Evolutionary conservation across 2,329 filamentous ascomycete genomes (phyloP), one percentile per base, ranked within the genome.

Genomic region (Exophiala bonariae): DNA sequence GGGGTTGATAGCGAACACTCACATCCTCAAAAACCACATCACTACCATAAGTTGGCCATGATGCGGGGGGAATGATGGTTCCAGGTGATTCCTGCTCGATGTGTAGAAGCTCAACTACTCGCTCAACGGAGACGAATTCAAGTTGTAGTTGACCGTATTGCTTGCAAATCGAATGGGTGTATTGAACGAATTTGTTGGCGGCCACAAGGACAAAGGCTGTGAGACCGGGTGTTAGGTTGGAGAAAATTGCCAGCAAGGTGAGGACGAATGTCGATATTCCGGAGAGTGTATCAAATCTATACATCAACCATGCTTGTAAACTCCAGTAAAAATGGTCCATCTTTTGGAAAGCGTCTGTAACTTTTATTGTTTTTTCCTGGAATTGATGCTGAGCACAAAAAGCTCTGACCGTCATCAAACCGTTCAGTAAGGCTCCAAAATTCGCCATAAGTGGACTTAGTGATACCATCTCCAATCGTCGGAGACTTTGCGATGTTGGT

Each of bases 261-360:
- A 96, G 71, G 1, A 82, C 69, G 49, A 92, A 86, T 0, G 87
- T 89, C 6, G 88, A 88, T 3, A 80, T 63, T 0, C 86, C 86
- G 0, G 89, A 89, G 4, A 91, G 69, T 7, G 74, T 67, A 57
- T 89, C 85, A 46, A 93, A 92, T 10, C 90, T 82, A 60, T 86
- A 89, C 63, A 84, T 83, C 2, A 96, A 75, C 90, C 90, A 96
- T 6, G 83, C 82, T 56, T 95, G 89, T 34, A 95, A 76, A 49
- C 84, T 87, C 86, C 90, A 96, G 70, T 95, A 96, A 69, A 96
- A 95, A 65, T 96, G 91, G 60, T 96, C 91, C 79, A 95, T 93
- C 63, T 89, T 89, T 65, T 96, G 91, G 63, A 96, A 96, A 14
- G 83, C 83, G 61, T 96, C 90, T 0, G 90, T 89, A 0, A 90